Conservation (phyloP, 2,329 filamentous ascomycete species). For the Penicillium janthinellum region DNA sequence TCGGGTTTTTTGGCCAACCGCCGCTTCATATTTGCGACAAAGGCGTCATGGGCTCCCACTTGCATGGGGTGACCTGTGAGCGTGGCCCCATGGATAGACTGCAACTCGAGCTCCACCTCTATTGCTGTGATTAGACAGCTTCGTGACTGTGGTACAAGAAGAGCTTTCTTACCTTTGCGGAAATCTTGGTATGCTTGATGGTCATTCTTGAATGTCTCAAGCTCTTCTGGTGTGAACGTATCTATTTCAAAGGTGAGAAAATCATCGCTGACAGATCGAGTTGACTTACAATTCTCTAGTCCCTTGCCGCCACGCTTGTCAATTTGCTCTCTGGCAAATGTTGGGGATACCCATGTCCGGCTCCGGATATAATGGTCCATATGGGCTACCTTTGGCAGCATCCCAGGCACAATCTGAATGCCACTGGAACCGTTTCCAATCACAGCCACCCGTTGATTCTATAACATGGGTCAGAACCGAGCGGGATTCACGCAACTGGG, state of each 20-base stretch:
- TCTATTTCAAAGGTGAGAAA: constrained; percentile 23
- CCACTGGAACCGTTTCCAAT: constrained; percentile 45
- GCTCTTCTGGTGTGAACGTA: constrained; percentile 35
- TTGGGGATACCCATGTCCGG: constrained; percentile 35
- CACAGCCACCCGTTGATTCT: constrained; percentile 40
- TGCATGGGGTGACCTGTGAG: constrained; percentile 34
- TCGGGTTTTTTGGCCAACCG: constrained; percentile 39
- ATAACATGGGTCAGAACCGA: not conserved
- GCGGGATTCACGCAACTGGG: too few species aligned
- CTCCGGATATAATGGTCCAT: constrained; percentile 41
- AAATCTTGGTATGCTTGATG: constrained; percentile 36
- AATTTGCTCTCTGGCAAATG: constrained; percentile 32
- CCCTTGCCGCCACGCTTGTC: constrained; percentile 29
- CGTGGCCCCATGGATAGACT: constrained; percentile 34
- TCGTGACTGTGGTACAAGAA: not conserved
- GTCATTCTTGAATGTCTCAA: constrained; percentile 36
- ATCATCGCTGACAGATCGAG: not conserved
- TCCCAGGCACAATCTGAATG: constrained; percentile 45
- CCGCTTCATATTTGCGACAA: constrained; percentile 38
- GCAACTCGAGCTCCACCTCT: constrained; percentile 38
- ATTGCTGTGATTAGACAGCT: not conserved
- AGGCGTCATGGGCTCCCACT: constrained; percentile 23
- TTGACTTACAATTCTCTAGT: constrained; percentile 33
- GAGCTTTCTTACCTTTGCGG: constrained; percentile 32
- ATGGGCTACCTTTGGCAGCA: constrained; percentile 43